These are phyloP conservation scores for Eremochloa ophiuroides DNA, from an alignment of 176 grass and related monocot species.

Conservation along the genomic window DNA sequence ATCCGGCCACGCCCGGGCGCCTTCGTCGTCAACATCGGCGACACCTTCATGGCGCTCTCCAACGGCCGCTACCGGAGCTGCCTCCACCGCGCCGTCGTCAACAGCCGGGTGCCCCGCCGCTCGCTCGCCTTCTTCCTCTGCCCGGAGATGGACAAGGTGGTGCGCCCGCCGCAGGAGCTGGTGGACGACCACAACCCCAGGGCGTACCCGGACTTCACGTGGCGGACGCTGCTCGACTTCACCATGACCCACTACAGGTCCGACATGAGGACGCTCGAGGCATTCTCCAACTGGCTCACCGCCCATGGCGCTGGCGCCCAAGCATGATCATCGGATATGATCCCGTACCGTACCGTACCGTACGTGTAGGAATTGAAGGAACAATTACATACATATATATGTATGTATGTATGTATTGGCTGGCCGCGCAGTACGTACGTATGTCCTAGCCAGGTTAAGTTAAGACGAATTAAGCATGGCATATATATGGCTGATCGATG, in stretches of 20 bases:
- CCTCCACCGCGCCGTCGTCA: conserved; percentile 88
- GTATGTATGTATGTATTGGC: no score
- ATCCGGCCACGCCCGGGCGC: conserved; percentile 38
- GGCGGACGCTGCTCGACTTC: conserved; percentile 84
- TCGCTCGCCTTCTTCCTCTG: conserved; percentile 94
- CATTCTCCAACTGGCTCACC: conserved; percentile 61
- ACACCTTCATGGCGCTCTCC: conserved; percentile 98
- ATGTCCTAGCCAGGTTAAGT: no score
- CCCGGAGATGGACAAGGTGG: conserved; percentile 71
- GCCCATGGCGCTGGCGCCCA: no score
- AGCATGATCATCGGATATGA: no score
- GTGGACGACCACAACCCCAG: conserved; percentile 43
- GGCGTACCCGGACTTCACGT: conserved; percentile 94
- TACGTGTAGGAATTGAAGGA: no score
- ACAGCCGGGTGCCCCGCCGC: conserved; percentile 39
- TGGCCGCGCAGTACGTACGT: no score
- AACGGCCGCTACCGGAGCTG: conserved; percentile 81
- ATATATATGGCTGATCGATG: no score
- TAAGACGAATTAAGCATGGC: no score
- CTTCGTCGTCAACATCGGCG: conserved; percentile 86
- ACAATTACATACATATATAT: no score
- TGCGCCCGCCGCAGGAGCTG: conserved; percentile 50
- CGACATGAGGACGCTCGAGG: conserved; percentile 84
- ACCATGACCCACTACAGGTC: conserved; percentile 85
- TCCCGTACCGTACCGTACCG: no score